Conservation (phyloP, 148 eudicot genomes). For the Cornus suecica region DNA sequence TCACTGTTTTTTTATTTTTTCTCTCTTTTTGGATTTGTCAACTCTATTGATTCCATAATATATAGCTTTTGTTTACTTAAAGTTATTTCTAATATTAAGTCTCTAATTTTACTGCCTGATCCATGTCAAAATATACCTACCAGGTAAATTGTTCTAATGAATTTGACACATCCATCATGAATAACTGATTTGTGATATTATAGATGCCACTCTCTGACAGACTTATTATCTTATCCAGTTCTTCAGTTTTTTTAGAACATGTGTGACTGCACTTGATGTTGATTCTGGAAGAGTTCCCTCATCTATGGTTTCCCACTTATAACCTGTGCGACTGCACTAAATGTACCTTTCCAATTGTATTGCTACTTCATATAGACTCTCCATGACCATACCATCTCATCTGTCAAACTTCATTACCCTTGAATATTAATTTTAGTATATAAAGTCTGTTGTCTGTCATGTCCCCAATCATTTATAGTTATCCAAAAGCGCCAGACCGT, state of each 20-base stretch:
- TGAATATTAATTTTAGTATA: too few species aligned
- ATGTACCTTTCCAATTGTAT: too few species aligned
- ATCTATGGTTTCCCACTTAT: not conserved
- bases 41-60: conserved; percentile 1
- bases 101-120: not conserved
- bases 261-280: not conserved
- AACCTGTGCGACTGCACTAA: too few species aligned
- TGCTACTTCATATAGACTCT: too few species aligned
- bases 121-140: not conserved
- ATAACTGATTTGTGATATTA: not conserved
- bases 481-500: too few species aligned
- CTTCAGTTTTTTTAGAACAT: not conserved
- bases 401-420: too few species aligned
- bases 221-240: not conserved
- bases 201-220: not conserved
- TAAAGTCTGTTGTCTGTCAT: too few species aligned
- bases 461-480: too few species aligned
- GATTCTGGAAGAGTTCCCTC: conserved; percentile 3
- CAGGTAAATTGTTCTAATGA: not conserved
- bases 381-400: too few species aligned
- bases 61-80: not conserved
- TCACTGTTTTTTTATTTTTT: too few species aligned
- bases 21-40: too few species aligned
- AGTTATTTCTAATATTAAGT: not conserved
- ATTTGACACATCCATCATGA: not conserved